Percentiles rank a stretch among this genome's conserved stretches.
phyloP scores from a whole-genome alignment of 2,329 filamentous ascomycete species.

The Epichloe amarillans region DNA sequence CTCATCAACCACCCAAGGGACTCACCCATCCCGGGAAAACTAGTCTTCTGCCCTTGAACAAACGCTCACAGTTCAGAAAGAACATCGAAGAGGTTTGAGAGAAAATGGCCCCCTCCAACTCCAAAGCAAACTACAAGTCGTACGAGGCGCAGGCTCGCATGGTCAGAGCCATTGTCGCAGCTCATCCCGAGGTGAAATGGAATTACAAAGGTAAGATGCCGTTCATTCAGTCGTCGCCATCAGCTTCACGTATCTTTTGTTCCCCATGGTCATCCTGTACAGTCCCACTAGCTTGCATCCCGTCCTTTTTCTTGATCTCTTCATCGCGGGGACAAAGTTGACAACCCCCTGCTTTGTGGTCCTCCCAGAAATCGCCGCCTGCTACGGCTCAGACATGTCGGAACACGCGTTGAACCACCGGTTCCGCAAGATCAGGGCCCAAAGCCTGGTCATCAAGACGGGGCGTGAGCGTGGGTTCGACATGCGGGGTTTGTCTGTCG shows the following conservation, averaged over 20 bases:
- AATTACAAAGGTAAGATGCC: constrained; percentile 45
- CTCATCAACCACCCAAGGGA: too few species aligned
- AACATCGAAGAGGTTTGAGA: not conserved
- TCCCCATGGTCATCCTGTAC: not conserved
- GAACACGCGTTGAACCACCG: constrained; percentile 36
- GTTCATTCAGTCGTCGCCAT: constrained; percentile 2
- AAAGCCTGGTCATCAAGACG: constrained; percentile 24
- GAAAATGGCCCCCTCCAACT: constrained; percentile 25
- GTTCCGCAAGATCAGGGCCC: constrained; percentile 32
- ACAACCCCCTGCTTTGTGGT: constrained; percentile 6
- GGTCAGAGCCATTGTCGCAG: constrained; percentile 46
- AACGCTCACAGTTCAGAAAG: not conserved
- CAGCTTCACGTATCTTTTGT: not conserved
- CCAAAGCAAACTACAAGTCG: constrained; percentile 42
- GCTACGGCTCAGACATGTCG: constrained; percentile 37
- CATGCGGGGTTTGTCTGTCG: constrained; percentile 28
- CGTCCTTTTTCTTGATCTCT: not conserved
- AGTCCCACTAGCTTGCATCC: not conserved
- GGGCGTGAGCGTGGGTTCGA: constrained; percentile 24
- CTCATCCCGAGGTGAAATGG: constrained; percentile 38
- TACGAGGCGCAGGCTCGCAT: constrained; percentile 49
- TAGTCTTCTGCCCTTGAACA: not conserved
- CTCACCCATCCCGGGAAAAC: too few species aligned
- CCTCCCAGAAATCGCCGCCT: constrained; percentile 31
- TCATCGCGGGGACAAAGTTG: constrained; percentile 15